Percentiles rank a stretch among this genome's conserved stretches.
phyloP scores from a whole-genome alignment of 257 asterid species.

The Jacaranda mimosifolia region DNA sequence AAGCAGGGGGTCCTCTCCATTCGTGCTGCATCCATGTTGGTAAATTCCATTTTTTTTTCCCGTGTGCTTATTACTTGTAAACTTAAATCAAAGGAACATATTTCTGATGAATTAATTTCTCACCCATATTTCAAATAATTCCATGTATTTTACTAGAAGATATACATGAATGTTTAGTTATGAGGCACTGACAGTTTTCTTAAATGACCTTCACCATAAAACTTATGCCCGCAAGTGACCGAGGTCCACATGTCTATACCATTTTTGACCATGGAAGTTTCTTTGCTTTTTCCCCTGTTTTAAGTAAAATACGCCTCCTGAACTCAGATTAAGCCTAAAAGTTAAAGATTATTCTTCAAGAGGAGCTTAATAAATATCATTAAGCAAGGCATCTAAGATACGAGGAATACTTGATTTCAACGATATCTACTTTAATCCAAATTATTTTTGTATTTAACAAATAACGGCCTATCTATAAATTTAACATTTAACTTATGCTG shows the following conservation, averaged over 20 bases:
- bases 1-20: conserved; percentile 83
- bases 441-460: conserved; percentile 18
- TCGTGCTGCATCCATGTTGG: conserved; percentile 99
- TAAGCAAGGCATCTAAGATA: conserved; percentile 1
- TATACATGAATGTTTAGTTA: background rate
- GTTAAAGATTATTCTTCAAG: conserved; percentile 9
- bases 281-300: background rate
- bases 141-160: conserved; percentile 22
- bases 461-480: background rate
- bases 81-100: conserved; percentile 17
- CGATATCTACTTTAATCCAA: conserved; percentile 11
- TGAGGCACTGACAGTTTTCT: background rate
- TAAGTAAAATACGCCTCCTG: background rate
- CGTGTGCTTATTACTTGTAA: conserved; percentile 5
- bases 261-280: conserved; percentile 4
- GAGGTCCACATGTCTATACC: too few relatives aligned
- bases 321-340: background rate
- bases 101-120: background rate
- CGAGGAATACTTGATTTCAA: background rate
- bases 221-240: background rate
- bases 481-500: background rate
- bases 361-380: background rate
- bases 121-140: background rate
- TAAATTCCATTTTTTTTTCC: conserved; percentile 42
- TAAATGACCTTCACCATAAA: background rate